Percentiles rank a stretch among this genome's conserved stretches.
Evolutionary conservation across 441 rosid genomes (phyloP).

Genomic region (Pelargonium cotyledonis): DNA sequence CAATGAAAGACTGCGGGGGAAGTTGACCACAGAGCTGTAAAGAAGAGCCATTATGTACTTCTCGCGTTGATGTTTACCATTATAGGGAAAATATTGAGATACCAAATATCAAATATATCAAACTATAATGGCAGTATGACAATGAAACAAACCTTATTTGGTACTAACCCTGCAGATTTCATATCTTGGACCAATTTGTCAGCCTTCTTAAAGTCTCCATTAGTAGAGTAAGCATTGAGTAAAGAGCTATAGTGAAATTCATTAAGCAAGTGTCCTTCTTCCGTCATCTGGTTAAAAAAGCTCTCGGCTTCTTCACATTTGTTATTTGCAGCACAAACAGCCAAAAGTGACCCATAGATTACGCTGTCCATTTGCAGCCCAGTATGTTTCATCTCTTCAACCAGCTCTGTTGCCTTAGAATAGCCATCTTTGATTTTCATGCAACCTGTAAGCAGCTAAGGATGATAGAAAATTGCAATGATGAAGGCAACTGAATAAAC

Average conservation of each 20-base stretch:
- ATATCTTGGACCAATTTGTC: constrained; percentile 68
- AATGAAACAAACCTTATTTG: constrained; percentile 64
- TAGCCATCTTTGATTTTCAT: constrained; percentile 64
- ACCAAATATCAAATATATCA: not conserved
- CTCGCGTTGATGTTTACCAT: no score
- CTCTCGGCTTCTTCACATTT: constrained; percentile 64
- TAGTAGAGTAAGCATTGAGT: constrained; percentile 70
- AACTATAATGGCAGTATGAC: constrained; percentile 18
- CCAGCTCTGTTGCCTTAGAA: constrained; percentile 60
- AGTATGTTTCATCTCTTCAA: constrained; percentile 53
- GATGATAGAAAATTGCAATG: constrained; percentile 27
- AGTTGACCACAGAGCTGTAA: no score
- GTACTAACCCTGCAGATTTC: constrained; percentile 70
- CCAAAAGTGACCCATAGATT: constrained; percentile 80
- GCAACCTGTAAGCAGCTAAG: constrained; percentile 82
- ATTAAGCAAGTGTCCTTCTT: constrained; percentile 65
- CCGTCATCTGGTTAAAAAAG: constrained; percentile 69
- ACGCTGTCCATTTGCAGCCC: constrained; percentile 63
- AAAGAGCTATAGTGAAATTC: constrained; percentile 77
- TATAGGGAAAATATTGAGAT: no score
- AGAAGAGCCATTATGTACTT: no score
- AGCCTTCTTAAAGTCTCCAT: constrained; percentile 69
- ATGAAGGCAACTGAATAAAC: constrained; percentile 14
- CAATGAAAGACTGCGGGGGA: no score
- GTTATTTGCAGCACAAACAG: constrained; percentile 81